These are phyloP conservation scores for Phytopythium delawarense DNA, from an alignment of 352 stramenopile genomes.

Conservation along the genomic window DNA sequence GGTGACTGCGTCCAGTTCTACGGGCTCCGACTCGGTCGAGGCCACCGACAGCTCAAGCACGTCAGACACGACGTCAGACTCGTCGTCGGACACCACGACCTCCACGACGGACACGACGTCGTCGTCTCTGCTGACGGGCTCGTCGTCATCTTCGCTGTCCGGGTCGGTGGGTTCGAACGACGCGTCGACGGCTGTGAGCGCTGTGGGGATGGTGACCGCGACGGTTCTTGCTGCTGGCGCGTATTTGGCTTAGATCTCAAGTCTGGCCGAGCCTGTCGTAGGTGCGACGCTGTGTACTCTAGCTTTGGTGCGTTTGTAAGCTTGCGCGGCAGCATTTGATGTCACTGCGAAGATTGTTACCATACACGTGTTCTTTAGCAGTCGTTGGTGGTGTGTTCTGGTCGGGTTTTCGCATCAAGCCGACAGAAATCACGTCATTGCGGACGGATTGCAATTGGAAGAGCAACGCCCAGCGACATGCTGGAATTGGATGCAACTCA, in stretches of 20 bases:
- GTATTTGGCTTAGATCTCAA: constrained; percentile 18
- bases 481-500: too few relatives aligned
- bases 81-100: background rate
- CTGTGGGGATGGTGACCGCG: constrained; percentile 16
- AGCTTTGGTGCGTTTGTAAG: too few relatives aligned
- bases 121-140: constrained; percentile 1
- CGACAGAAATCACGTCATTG: too few relatives aligned
- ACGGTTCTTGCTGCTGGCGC: constrained; percentile 16
- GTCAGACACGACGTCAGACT: constrained; percentile 5
- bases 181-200: constrained; percentile 14
- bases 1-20: constrained; percentile 10
- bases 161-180: constrained; percentile 16
- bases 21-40: constrained; percentile 6
- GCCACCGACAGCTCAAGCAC: constrained; percentile 6
- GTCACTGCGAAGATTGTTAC: too few relatives aligned
- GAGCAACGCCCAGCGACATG: too few relatives aligned
- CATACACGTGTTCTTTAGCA: too few relatives aligned
- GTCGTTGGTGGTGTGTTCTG: too few relatives aligned
- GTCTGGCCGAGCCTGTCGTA: too few relatives aligned
- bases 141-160: constrained; percentile 14
- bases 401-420: too few relatives aligned
- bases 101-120: constrained; percentile 5
- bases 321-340: too few relatives aligned
- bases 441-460: too few relatives aligned
- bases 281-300: too few relatives aligned